Conservation (phyloP, 305 asterid genomes). For the Petunia hybrid region DNA sequence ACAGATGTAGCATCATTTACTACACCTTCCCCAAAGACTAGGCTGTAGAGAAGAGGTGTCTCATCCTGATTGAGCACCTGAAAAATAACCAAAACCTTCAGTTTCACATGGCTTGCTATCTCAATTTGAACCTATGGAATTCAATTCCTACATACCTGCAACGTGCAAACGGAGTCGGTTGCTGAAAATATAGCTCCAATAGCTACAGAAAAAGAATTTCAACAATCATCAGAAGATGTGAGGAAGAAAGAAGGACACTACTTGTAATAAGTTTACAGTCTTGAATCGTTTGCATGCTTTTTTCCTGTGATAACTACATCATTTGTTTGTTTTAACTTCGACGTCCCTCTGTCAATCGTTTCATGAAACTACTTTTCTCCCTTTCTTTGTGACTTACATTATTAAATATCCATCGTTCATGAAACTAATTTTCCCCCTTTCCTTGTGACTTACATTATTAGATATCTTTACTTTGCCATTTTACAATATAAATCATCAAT, state of each 20-base stretch:
- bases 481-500: conserved; percentile 14
- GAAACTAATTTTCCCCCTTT: background rate
- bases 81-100: conserved; percentile 31
- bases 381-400: background rate
- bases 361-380: background rate
- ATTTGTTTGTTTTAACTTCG: background rate
- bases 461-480: conserved; percentile 3
- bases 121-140: conserved; percentile 5
- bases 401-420: background rate
- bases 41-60: conserved; percentile 71
- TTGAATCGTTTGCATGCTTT: background rate
- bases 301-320: background rate
- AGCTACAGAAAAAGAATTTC: conserved; percentile 49
- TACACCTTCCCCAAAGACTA: conserved; percentile 86
- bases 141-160: conserved; percentile 58
- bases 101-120: background rate
- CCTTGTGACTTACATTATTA: background rate
- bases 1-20: conserved; percentile 88
- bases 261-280: background rate
- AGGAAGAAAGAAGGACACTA: background rate
- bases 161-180: conserved; percentile 88
- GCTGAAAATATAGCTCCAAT: conserved; percentile 88
- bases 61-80: conserved; percentile 89
- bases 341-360: background rate
- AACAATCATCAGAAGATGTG: background rate